phyloP scores from a whole-genome alignment of 2,329 filamentous ascomycete genomes.

The Ascochyta rabiei region DNA sequence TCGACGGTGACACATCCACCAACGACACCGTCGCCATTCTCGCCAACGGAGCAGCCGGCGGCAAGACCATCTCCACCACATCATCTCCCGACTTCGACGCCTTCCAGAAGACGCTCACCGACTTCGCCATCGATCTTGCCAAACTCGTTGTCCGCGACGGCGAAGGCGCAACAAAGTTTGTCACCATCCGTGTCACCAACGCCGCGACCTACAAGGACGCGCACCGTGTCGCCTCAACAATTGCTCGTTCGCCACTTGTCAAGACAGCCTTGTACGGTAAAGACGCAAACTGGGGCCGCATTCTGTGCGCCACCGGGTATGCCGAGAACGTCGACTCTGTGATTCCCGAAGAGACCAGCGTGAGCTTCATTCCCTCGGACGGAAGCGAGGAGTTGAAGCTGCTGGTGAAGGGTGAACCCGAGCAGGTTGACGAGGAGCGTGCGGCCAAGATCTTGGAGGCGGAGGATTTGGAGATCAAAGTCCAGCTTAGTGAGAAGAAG shows the following conservation, averaged over 20 bases:
- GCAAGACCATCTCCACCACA: conserved; percentile 64
- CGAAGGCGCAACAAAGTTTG: conserved; percentile 97
- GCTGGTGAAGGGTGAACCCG: conserved; percentile 79
- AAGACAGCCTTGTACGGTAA: conserved; percentile 97
- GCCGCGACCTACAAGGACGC: conserved; percentile 72
- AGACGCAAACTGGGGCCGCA: conserved; percentile 98
- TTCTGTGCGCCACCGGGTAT: conserved; percentile 93
- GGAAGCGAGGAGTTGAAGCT: conserved; percentile 78
- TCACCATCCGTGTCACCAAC: conserved; percentile 84
- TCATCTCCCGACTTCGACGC: conserved; percentile 68
- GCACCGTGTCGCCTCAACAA: conserved; percentile 80
- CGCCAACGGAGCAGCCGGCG: conserved; percentile 92
- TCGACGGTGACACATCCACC: conserved; percentile 96
- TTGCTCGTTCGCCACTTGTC: conserved; percentile 89
- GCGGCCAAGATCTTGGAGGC: conserved; percentile 78
- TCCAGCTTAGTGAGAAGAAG: conserved; percentile 70
- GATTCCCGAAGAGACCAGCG: conserved; percentile 72
- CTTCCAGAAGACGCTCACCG: conserved; percentile 73
- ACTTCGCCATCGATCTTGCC: conserved; percentile 82
- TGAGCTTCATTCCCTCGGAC: conserved; percentile 79
- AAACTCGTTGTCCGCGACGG: conserved; percentile 95
- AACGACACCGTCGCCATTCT: conserved; percentile 95
- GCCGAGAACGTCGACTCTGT: conserved; percentile 68
- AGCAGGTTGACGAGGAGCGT: conserved; percentile 75
- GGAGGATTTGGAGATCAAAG: conserved; percentile 78